These are phyloP conservation scores for Starmerella scarabaei DNA, from an alignment of 805 yeast species.

Conservation along the genomic window DNA sequence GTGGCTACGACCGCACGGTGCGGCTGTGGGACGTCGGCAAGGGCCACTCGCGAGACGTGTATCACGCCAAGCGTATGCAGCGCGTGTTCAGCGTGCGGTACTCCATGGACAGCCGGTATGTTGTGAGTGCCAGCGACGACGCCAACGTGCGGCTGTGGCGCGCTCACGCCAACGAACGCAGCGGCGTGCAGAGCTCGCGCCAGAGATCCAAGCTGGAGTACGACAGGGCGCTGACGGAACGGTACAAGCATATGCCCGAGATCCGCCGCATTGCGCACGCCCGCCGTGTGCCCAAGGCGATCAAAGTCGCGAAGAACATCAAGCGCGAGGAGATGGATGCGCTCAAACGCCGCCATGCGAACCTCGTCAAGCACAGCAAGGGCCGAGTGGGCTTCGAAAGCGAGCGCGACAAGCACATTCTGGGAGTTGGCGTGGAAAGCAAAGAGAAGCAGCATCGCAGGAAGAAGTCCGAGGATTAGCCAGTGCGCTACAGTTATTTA, in stretches of 20 bases:
- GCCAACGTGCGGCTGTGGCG: conserved; percentile 94
- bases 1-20: conserved; percentile 87
- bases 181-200: conserved; percentile 65
- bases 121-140: conserved; percentile 87
- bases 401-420: conserved; percentile 81
- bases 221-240: conserved; percentile 79
- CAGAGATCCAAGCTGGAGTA: conserved; percentile 77
- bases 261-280: conserved; percentile 79
- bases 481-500: too few species aligned
- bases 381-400: conserved; percentile 31
- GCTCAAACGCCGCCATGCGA: conserved; percentile 67
- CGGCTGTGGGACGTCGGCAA: conserved; percentile 61
- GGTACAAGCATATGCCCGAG: conserved; percentile 94
- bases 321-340: conserved; percentile 62
- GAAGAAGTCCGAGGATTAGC: too few species aligned
- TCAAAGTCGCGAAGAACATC: conserved; percentile 81
- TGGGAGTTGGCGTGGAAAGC: conserved; percentile 29
- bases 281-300: conserved; percentile 76
- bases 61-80: conserved; percentile 97
- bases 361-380: conserved; percentile 67
- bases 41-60: conserved; percentile 90
- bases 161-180: conserved; percentile 69
- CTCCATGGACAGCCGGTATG: conserved; percentile 80
- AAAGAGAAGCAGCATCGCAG: neutral
- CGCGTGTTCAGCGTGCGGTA: conserved; percentile 72